Base-by-base conservation (phyloP, 768 basidiomycete genomes). In the Tulasnella sp. region DNA sequence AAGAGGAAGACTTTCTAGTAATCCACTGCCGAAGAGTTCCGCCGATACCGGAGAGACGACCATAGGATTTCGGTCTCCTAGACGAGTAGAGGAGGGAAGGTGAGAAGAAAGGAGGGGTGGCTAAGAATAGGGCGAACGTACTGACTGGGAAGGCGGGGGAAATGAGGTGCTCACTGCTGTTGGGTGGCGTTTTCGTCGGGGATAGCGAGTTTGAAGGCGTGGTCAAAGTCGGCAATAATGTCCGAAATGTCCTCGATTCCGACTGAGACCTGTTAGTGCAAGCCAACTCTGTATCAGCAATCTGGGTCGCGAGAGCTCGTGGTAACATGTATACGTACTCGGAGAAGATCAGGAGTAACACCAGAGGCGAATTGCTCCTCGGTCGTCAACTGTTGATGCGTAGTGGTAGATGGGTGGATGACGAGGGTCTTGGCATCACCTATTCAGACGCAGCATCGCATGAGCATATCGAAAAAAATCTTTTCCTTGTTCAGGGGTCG, bases 391-490 rank as follows among this genome's bases (percentile, higher is more conserved):
- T 75, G 79, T 31, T 58, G 79, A 40, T 75, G 79, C 24, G 79
- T 80, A 18, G 79, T 75, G 20, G 79, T 75, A 7, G 73, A 0
- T 34, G 79, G 79, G 42, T 80, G 79, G 46, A 80, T 80, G 28
- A 75, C 41, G 34, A 80, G 89, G 9, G 92, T 94, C 86, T 95
- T 94, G n/a, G 92, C 83, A 64, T 85, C 85, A n/a, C 85, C 85
- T 48, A 82, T 79, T 37, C 40, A 22, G 31, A 72, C 5, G 78
- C 46, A 16, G 18, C 14, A 42, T 16, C 54, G 54, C 7, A 42
- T 72, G 24, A 46, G 60, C 46, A 12, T 46, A 12, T 12, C 18
- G 46, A 46, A 46, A 46, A 37, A 37, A 37, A 37, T 2, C 37
- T 37, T 37, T 37, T 37, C 37, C 37, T 37, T 2, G 37, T 6